Percentiles rank a stretch among this genome's conserved stretches.
Conservation (phyloP, 257 asterid species). For the Fraxinus quadrangulata region DNA sequence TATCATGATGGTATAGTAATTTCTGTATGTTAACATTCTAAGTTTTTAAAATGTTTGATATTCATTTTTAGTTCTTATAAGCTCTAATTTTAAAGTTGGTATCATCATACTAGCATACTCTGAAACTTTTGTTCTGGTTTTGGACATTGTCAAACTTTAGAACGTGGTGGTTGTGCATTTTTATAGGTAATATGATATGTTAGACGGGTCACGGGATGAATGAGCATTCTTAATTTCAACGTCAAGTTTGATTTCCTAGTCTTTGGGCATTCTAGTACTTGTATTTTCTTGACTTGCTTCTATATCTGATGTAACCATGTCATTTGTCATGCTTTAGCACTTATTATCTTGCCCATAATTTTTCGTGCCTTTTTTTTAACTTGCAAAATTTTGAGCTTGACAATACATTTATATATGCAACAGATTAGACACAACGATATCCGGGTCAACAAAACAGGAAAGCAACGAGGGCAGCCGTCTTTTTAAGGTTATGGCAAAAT, state of each 20-base stretch:
- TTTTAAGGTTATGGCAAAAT: slow-evolving; percentile 90
- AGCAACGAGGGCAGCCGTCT: slow-evolving; percentile 95
- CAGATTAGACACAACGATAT: slow-evolving; percentile 95
- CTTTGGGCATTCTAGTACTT: slow-evolving; percentile 19
- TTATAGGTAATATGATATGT: not conserved
- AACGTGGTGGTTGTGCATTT: not conserved
- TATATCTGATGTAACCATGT: slow-evolving; percentile 4
- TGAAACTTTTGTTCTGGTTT: not conserved
- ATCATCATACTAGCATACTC: not conserved
- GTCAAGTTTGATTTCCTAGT: not conserved
- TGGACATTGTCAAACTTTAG: not conserved
- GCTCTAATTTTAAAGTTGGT: not conserved
- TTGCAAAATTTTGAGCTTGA: slow-evolving; percentile 18
- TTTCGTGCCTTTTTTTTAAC: not conserved
- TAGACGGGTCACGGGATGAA: not conserved
- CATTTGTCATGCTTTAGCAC: slow-evolving; percentile 1
- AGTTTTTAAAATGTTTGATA: not conserved
- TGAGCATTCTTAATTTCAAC: not conserved
- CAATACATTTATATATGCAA: slow-evolving; percentile 19
- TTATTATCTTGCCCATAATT: not conserved
- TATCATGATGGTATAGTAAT: not conserved
- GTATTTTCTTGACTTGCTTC: slow-evolving; percentile 18
- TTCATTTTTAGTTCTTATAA: too few relatives aligned
- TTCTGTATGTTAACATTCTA: not conserved
- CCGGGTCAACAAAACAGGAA: slow-evolving; percentile 88